A percentile compares a stretch with the other conserved stretches of the same genome.
phyloP scores from a whole-genome alignment of 1,284 basidiomycete species.

The Ceratobasidium theobromae region DNA sequence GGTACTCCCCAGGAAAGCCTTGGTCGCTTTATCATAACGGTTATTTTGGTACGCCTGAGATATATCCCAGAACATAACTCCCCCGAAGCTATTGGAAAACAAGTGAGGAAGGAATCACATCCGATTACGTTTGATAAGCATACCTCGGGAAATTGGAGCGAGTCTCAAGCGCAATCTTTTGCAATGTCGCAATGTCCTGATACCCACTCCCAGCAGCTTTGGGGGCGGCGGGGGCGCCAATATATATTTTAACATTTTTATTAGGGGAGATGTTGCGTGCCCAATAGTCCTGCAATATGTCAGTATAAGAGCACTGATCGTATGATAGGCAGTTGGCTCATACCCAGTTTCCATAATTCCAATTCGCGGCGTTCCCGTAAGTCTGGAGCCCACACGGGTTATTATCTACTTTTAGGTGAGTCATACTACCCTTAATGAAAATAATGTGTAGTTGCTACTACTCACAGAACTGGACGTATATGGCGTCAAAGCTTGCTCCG shows the following conservation, averaged over 20 bases:
- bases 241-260: conserved; percentile 39
- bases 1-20: conserved; percentile 62
- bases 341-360: conserved; percentile 35
- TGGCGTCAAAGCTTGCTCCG: conserved; percentile 35
- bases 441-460: neutral
- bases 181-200: conserved; percentile 21
- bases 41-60: conserved; percentile 62
- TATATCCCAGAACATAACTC: conserved; percentile 70
- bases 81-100: conserved; percentile 53
- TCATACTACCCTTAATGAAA: neutral
- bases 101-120: neutral
- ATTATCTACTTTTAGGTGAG: conserved; percentile 32
- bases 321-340: neutral
- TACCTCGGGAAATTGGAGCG: conserved; percentile 51
- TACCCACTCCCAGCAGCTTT: conserved; percentile 37
- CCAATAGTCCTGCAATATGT: conserved; percentile 36
- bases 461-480: conserved; percentile 38
- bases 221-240: conserved; percentile 37
- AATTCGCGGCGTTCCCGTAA: conserved; percentile 31
- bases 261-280: conserved; percentile 38
- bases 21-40: conserved; percentile 58
- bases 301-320: neutral
- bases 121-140: neutral
- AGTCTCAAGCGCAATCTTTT: conserved; percentile 32
- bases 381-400: conserved; percentile 37